Conservation (phyloP, 192 early-diverging fungal genomes). For the Globomyces pollinis-pini region DNA sequence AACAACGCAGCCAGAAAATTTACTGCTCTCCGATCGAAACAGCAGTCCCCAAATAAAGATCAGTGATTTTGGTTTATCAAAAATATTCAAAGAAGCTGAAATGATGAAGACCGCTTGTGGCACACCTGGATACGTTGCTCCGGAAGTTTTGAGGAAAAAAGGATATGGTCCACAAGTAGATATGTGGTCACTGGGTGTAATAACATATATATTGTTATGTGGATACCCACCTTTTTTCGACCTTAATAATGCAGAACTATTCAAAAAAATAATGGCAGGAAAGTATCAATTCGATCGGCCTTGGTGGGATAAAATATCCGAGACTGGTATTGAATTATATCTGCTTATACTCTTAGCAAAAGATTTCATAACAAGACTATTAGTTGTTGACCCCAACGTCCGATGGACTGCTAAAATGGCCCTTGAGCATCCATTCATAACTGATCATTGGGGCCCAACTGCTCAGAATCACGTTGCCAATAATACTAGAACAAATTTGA, state of each 20-base stretch:
- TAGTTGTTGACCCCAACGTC: conserved; percentile 47
- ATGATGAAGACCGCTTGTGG: conserved; percentile 77
- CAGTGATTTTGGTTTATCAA: conserved; percentile 92
- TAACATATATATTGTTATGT: conserved; percentile 41
- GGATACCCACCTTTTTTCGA: conserved; percentile 47
- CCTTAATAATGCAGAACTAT: conserved; percentile 34
- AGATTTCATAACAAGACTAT: conserved; percentile 46
- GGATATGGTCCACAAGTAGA: conserved; percentile 65
- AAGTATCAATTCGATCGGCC: conserved; percentile 77
- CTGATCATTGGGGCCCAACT: conserved; percentile 22
- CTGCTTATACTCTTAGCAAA: conserved; percentile 30
- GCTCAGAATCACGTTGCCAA: background rate
- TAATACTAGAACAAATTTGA: too few species aligned
- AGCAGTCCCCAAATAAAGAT: conserved; percentile 68
- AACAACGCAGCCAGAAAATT: conserved; percentile 45
- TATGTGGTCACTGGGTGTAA: conserved; percentile 67
- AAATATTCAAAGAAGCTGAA: conserved; percentile 54
- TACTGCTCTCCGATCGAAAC: conserved; percentile 40
- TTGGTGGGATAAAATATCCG: conserved; percentile 88
- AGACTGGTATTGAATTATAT: conserved; percentile 36
- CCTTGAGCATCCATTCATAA: conserved; percentile 43
- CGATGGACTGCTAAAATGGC: conserved; percentile 39
- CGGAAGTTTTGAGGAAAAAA: conserved; percentile 70
- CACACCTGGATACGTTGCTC: conserved; percentile 75
- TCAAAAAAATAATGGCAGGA: conserved; percentile 78